Evolutionary conservation across 2,329 filamentous ascomycete genomes (phyloP).

Genomic region (Phaeosphaeria sp.): DNA sequence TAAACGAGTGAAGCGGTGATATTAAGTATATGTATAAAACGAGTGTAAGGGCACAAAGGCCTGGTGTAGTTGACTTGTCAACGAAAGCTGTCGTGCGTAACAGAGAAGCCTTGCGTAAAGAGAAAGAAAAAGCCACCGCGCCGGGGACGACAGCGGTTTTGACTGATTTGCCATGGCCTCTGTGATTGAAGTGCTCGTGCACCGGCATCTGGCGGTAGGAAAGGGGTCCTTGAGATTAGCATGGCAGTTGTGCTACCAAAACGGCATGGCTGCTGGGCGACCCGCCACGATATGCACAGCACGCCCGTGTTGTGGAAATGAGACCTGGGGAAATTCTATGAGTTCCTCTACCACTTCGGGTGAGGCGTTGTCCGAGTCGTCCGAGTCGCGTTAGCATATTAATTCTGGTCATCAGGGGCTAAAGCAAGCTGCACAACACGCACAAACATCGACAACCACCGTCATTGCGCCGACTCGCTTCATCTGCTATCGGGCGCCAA

Average conservation of each 20-base stretch:
- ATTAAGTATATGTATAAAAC: conserved; percentile 35
- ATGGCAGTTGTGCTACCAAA: conserved; percentile 29
- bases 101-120: conserved; percentile 40
- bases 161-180: conserved; percentile 29
- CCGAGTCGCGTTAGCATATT: conserved; percentile 5
- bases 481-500: not conserved
- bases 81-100: conserved; percentile 43
- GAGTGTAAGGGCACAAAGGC: conserved; percentile 47
- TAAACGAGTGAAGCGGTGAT: conserved; percentile 83
- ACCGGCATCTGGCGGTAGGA: conserved; percentile 31
- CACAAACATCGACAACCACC: conserved; percentile 14
- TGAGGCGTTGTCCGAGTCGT: conserved; percentile 8
- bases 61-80: conserved; percentile 33
- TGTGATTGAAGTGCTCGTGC: conserved; percentile 7
- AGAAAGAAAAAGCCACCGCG: conserved; percentile 24
- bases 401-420: conserved; percentile 6
- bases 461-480: conserved; percentile 7
- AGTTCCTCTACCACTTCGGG: conserved; percentile 1
- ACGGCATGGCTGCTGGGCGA: conserved; percentile 32
- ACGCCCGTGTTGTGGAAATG: conserved; percentile 34
- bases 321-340: conserved; percentile 32
- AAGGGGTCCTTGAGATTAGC: conserved; percentile 43
- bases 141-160: conserved; percentile 39
- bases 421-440: conserved; percentile 10
- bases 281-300: conserved; percentile 30